Evolutionary conservation across 495 filamentous ascomycete genomes (phyloP).

Genomic region (Tuber borchii): DNA sequence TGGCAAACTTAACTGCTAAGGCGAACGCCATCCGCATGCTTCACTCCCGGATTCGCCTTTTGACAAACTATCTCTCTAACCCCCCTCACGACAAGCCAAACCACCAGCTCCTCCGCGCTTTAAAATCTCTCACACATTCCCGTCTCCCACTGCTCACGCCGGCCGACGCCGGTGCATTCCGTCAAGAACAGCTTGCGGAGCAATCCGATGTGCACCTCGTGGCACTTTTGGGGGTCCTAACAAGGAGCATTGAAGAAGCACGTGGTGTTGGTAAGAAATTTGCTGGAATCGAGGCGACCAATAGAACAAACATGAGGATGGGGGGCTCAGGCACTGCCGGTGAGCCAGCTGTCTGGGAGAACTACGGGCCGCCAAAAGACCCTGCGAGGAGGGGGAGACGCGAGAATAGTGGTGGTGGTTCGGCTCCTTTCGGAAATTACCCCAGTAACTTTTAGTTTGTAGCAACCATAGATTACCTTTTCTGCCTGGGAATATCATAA

Average conservation of each 20-base stretch:
- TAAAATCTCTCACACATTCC: constrained; percentile 56
- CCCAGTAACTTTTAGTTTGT: constrained; percentile 25
- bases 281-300: constrained; percentile 53
- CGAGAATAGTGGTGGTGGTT: constrained; percentile 7
- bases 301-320: constrained; percentile 28
- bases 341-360: constrained; percentile 10
- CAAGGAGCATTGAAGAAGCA: constrained; percentile 59
- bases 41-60: constrained; percentile 71
- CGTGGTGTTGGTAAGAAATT: constrained; percentile 68
- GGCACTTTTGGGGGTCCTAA: constrained; percentile 61
- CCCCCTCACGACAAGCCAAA: constrained; percentile 49
- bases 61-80: constrained; percentile 70
- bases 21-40: constrained; percentile 89
- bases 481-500: neutral
- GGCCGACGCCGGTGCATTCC: constrained; percentile 50
- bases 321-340: constrained; percentile 12
- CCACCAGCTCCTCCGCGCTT: constrained; percentile 58
- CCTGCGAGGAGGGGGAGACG: constrained; percentile 22
- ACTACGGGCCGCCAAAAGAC: neutral
- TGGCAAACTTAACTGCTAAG: constrained; percentile 71
- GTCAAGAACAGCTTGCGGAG: constrained; percentile 58
- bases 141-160: constrained; percentile 57
- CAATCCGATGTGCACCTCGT: constrained; percentile 72
- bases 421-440: constrained; percentile 13
- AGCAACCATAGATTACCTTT: neutral